Percentiles rank a stretch among this genome's conserved stretches.
Conservation (phyloP, 2,329 filamentous ascomycete genomes). For the Plenodomus tracheiphilus region DNA sequence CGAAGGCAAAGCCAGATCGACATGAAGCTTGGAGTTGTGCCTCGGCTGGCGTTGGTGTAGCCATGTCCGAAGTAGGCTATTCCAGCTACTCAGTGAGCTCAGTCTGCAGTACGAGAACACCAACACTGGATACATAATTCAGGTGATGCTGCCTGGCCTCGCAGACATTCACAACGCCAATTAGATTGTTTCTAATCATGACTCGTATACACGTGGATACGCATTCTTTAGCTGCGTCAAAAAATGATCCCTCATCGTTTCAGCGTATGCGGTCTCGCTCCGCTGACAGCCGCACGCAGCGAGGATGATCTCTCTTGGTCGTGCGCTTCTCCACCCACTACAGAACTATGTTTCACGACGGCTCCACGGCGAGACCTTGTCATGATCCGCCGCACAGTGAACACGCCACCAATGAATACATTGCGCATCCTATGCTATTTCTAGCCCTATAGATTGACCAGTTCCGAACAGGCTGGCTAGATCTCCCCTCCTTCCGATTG, state of each 20-base stretch:
- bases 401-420: constrained; percentile 10
- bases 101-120: not conserved
- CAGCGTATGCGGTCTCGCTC: constrained; percentile 14
- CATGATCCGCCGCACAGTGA: constrained; percentile 16
- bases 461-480: constrained; percentile 13
- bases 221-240: constrained; percentile 12
- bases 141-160: not conserved
- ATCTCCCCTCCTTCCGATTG: constrained; percentile 17
- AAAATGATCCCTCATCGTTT: constrained; percentile 12
- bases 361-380: constrained; percentile 13
- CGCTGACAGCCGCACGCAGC: constrained; percentile 13
- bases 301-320: not conserved
- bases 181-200: constrained; percentile 8
- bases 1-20: constrained; percentile 1
- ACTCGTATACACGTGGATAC: constrained; percentile 2
- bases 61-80: not conserved
- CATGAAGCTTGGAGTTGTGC: constrained; percentile 4
- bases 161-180: not conserved
- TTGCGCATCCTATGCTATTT: constrained; percentile 18
- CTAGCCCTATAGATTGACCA: constrained; percentile 11
- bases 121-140: not conserved
- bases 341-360: constrained; percentile 16
- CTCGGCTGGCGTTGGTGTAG: constrained; percentile 6
- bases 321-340: constrained; percentile 15
- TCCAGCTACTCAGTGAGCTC: constrained; percentile 14